phyloP scores from a whole-genome alignment of 441 rosid genomes.

The Erysimum pusillum region DNA sequence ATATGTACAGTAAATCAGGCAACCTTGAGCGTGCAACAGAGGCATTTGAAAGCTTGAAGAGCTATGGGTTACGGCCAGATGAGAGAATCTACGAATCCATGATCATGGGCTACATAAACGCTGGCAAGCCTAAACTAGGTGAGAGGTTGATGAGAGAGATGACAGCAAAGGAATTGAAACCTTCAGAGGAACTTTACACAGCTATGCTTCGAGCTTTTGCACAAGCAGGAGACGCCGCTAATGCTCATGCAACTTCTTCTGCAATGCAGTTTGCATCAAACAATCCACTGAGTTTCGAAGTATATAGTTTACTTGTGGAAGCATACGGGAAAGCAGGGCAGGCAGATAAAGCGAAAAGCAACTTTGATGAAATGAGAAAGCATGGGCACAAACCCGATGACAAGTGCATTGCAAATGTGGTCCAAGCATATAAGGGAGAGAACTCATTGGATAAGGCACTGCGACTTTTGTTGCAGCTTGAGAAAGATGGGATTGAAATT shows the following conservation, averaged over 20 bases:
- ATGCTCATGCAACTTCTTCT: slow-evolving; percentile 55
- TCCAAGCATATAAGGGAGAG: slow-evolving; percentile 69
- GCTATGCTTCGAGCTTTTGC: slow-evolving; percentile 77
- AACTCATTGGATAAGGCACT: slow-evolving; percentile 80
- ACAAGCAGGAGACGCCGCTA: slow-evolving; percentile 53
- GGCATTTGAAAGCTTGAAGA: slow-evolving; percentile 67
- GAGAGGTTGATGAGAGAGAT: slow-evolving; percentile 65
- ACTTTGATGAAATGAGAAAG: slow-evolving; percentile 64
- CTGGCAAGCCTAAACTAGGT: slow-evolving; percentile 59
- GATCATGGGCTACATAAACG: slow-evolving; percentile 77
- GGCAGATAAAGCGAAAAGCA: slow-evolving; percentile 65
- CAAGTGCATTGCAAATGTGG: slow-evolving; percentile 69
- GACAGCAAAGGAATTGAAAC: slow-evolving; percentile 60
- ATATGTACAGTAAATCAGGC: slow-evolving; percentile 77
- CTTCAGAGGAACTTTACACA: slow-evolving; percentile 66
- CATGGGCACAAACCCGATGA: slow-evolving; percentile 75
- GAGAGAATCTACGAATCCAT: slow-evolving; percentile 63
- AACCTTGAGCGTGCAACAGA: slow-evolving; percentile 72
- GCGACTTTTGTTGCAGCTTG: slow-evolving; percentile 69
- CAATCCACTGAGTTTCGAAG: slow-evolving; percentile 53
- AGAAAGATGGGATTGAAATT: slow-evolving; percentile 78
- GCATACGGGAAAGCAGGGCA: slow-evolving; percentile 61
- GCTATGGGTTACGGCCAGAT: slow-evolving; percentile 71
- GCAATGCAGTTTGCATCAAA: slow-evolving; percentile 54
- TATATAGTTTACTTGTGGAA: slow-evolving; percentile 66